Percentiles rank a stretch among this genome's conserved stretches.
Evolutionary conservation across 2,329 filamentous ascomycete species (phyloP).

Genomic region (Scopulariopsis brevicaulis): DNA sequence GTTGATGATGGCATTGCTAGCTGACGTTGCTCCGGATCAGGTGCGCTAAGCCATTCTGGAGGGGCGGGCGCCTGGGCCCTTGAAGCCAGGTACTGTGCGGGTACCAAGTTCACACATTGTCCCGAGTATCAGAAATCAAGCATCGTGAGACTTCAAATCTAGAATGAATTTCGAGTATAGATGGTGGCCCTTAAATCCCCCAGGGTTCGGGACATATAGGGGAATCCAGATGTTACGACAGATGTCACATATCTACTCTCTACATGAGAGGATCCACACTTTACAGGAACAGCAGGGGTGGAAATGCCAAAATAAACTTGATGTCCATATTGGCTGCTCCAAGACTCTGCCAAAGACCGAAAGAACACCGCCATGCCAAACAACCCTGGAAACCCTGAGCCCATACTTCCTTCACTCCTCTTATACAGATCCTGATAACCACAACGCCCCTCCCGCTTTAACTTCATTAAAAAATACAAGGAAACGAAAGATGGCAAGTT

Average conservation of each 20-base stretch:
- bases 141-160: no score
- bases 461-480: neutral
- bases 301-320: neutral
- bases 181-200: no score
- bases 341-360: neutral
- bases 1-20: neutral
- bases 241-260: no score
- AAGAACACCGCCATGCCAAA: neutral
- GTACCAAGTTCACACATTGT: no score
- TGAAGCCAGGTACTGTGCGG: neutral
- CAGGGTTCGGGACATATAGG: no score
- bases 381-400: neutral
- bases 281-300: no score
- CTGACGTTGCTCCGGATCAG: neutral
- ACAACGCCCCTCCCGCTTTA: neutral
- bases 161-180: no score
- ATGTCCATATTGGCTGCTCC: neutral
- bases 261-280: no score
- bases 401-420: neutral
- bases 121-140: no score
- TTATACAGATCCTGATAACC: neutral
- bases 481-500: neutral
- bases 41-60: neutral
- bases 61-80: neutral
- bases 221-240: no score